Conservation (phyloP, 495 filamentous ascomycete species). For the Cercophora scortea region DNA sequence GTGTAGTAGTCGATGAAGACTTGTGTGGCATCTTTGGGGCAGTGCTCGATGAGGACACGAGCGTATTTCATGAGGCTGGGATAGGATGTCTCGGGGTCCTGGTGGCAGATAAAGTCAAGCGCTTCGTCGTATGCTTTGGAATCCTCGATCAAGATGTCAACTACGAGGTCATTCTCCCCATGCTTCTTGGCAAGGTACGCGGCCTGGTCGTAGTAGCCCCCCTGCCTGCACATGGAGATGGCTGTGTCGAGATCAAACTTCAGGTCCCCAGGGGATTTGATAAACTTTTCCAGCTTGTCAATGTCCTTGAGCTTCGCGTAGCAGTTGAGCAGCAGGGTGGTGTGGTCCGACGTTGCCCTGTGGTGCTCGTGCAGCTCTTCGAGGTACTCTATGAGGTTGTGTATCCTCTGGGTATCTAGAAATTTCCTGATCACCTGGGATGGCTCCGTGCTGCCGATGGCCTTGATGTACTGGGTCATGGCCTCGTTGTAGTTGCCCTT, state of each 20-base stretch:
- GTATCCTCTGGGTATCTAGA: conserved; percentile 90
- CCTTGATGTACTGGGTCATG: conserved; percentile 96
- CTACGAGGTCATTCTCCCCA: conserved; percentile 84
- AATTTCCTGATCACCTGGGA: conserved; percentile 95
- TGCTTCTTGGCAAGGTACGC: conserved; percentile 93
- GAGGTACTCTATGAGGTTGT: conserved; percentile 94
- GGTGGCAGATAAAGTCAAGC: conserved; percentile 78
- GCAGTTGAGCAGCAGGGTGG: conserved; percentile 88
- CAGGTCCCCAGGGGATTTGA: conserved; percentile 87
- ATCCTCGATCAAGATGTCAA: conserved; percentile 93
- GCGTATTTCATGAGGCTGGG: conserved; percentile 92
- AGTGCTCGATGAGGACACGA: conserved; percentile 78
- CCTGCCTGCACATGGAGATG: conserved; percentile 95
- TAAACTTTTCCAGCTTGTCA: conserved; percentile 89
- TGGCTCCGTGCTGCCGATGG: conserved; percentile 90
- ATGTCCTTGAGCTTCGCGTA: conserved; percentile 97
- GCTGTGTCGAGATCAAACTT: conserved; percentile 97
- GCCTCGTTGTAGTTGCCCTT: conserved; percentile 92
- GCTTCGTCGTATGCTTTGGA: conserved; percentile 83
- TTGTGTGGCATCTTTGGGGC: conserved; percentile 67
- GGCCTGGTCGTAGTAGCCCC: conserved; percentile 95
- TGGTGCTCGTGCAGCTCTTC: conserved; percentile 95
- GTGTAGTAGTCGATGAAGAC: conserved; percentile 93
- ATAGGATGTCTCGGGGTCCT: conserved; percentile 83
- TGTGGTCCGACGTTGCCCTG: conserved; percentile 91